Evolutionary conservation across 306 rosid species (phyloP).

Genomic region (Arachis hypogaea): DNA sequence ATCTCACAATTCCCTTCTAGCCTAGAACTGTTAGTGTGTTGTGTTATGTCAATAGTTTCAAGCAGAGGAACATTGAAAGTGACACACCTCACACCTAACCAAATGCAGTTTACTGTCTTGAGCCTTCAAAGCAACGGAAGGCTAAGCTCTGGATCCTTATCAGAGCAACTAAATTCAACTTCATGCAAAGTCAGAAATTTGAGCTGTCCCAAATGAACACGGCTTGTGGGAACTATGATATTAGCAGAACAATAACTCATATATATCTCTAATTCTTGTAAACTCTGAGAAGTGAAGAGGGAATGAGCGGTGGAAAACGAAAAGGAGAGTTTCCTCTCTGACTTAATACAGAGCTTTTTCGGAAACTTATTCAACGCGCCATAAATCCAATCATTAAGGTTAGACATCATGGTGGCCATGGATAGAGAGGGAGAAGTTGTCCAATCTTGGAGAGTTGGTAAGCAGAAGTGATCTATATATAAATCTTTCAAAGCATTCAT

Average conservation of each 20-base stretch:
- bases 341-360: neutral
- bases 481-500: neutral
- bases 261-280: slow-evolving; percentile 23
- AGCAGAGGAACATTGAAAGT: slow-evolving; percentile 14
- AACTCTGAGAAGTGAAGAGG: neutral
- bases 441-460: neutral
- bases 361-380: neutral
- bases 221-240: neutral
- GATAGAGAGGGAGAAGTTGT: neutral
- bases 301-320: neutral
- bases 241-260: neutral
- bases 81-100: neutral
- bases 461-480: slow-evolving; percentile 14
- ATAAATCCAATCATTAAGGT: slow-evolving; percentile 32
- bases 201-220: neutral
- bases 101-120: slow-evolving; percentile 1
- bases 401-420: neutral
- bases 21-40: neutral
- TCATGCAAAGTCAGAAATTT: slow-evolving; percentile 2
- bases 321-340: neutral
- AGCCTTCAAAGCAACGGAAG: slow-evolving; percentile 28
- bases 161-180: neutral
- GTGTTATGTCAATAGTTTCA: neutral
- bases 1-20: neutral
- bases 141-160: neutral